phyloP scores from a whole-genome alignment of 257 asterid genomes.

The Solanum pinnatisectum region DNA sequence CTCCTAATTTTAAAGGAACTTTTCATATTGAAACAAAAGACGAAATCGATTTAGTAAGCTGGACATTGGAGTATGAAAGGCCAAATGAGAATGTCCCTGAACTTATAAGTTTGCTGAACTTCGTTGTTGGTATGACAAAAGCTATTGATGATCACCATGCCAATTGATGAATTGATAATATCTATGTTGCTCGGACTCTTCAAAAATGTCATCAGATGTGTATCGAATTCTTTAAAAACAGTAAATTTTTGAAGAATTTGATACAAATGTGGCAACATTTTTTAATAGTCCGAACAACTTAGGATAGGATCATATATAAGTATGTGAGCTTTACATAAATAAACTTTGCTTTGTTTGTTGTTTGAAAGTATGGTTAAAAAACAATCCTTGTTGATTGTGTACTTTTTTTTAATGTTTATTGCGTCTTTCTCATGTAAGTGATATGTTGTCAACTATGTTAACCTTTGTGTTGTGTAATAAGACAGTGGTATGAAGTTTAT shows the following conservation, averaged over 20 bases:
- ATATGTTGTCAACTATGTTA: too few relatives aligned
- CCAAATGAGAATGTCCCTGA: background rate
- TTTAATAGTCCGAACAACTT: too few relatives aligned
- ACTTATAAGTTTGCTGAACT: background rate
- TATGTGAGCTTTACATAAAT: background rate
- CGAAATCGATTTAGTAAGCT: background rate
- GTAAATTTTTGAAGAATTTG: too few relatives aligned
- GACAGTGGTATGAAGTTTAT: too few relatives aligned
- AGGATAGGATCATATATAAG: too few relatives aligned
- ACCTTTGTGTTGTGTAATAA: too few relatives aligned
- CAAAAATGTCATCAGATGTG: too few relatives aligned
- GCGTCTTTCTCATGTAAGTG: too few relatives aligned
- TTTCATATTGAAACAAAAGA: background rate
- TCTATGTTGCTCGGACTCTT: background rate
- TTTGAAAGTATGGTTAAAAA: background rate
- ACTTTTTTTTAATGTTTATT: too few relatives aligned
- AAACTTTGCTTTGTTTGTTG: background rate
- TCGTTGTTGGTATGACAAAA: background rate
- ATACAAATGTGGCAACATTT: too few relatives aligned
- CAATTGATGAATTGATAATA: background rate
- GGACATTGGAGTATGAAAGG: background rate
- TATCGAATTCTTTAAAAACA: too few relatives aligned
- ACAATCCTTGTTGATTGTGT: too few relatives aligned
- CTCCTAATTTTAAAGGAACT: background rate
- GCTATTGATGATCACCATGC: background rate